Conservation (phyloP, 2,329 filamentous ascomycete species). For the Moelleriella libera region DNA sequence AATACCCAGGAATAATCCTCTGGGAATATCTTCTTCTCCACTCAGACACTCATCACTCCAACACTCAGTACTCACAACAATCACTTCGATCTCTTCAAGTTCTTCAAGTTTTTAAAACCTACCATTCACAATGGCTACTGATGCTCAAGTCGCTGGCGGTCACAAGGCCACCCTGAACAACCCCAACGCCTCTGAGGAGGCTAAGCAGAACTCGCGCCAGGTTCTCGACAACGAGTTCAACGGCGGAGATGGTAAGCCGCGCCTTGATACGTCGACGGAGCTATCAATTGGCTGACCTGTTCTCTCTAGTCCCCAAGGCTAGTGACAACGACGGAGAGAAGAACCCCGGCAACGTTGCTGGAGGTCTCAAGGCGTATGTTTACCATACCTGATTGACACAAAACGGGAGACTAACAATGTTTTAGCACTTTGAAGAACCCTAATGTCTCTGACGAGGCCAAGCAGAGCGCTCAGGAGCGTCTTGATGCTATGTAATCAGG, state of each 20-base stretch:
- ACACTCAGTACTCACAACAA: no score
- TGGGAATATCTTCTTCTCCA: neutral
- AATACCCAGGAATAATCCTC: neutral
- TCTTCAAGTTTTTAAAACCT: no score
- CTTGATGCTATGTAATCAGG: constrained; percentile 16
- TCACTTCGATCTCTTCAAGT: no score
- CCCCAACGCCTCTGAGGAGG: constrained; percentile 38
- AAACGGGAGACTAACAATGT: neutral
- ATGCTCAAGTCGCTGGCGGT: constrained; percentile 37
- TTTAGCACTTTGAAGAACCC: constrained; percentile 37
- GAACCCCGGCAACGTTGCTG: constrained; percentile 38
- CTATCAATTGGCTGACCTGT: neutral
- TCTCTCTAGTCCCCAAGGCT: constrained; percentile 13
- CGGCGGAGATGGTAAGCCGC: constrained; percentile 19
- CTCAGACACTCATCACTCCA: neutral
- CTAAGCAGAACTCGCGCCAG: constrained; percentile 39
- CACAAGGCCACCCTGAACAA: constrained; percentile 46
- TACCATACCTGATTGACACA: constrained; percentile 4
- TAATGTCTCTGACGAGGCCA: constrained; percentile 40
- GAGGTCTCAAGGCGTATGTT: constrained; percentile 36
- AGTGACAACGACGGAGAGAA: constrained; percentile 23
- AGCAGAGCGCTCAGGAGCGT: constrained; percentile 37
- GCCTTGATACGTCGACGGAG: neutral
- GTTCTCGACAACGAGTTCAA: constrained; percentile 36
- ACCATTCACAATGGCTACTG: constrained; percentile 24